These are phyloP conservation scores for Dactylonectria macrodidyma DNA, from an alignment of 2,329 filamentous ascomycete genomes.

Conservation along the genomic window DNA sequence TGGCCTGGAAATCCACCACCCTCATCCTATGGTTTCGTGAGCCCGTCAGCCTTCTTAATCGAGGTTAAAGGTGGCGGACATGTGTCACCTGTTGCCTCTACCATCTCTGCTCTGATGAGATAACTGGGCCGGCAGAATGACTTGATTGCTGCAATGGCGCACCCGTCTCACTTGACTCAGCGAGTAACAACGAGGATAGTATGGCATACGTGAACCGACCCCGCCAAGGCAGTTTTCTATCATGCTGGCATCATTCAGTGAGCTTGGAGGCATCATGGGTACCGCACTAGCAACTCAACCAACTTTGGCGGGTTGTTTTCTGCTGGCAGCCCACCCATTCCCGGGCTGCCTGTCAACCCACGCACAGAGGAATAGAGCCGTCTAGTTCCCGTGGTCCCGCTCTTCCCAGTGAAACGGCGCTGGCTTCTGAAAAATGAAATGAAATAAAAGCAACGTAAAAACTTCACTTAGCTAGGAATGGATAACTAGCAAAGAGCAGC, in stretches of 20 bases:
- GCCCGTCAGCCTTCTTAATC: not conserved
- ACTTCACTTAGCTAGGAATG: slow-evolving; percentile 14
- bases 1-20: slow-evolving; percentile 7
- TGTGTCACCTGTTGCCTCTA: slow-evolving; percentile 12
- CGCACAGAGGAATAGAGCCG: not conserved
- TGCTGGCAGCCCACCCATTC: not conserved
- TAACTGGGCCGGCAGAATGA: slow-evolving; percentile 7
- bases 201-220: slow-evolving; percentile 13
- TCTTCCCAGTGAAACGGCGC: slow-evolving; percentile 13
- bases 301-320: not conserved
- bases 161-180: not conserved
- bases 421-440: not conserved
- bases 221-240: not conserved
- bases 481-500: slow-evolving; percentile 2
- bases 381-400: slow-evolving; percentile 26
- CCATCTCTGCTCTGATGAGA: not conserved
- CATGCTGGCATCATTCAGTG: slow-evolving; percentile 7
- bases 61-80: slow-evolving; percentile 15
- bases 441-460: not conserved
- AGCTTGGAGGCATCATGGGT: slow-evolving; percentile 8
- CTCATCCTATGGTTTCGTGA: not conserved
- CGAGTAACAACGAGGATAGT: slow-evolving; percentile 11
- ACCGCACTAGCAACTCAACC: not conserved
- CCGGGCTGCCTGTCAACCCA: slow-evolving; percentile 7
- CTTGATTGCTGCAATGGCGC: slow-evolving; percentile 1